Base-by-base conservation (phyloP, 2,329 filamentous ascomycete genomes). In the Knoxdaviesia capensis region DNA sequence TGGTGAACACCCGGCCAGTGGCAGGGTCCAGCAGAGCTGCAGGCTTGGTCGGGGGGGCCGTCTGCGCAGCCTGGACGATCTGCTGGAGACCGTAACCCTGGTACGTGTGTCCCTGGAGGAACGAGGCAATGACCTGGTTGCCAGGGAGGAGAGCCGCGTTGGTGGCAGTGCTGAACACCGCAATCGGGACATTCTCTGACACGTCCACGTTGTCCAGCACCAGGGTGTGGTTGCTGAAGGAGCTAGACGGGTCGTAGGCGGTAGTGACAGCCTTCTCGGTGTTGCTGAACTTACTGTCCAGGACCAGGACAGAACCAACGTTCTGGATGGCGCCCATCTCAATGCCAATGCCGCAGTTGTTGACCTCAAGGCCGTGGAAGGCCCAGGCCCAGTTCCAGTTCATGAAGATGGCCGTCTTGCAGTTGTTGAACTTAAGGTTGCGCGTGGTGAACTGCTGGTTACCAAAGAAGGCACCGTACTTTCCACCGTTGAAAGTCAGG, bases 381-480 rank as follows among this genome's bases (percentile, higher is more conserved):
- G 78, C 75, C 79, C 81, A 92, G 11, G 76, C 66, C 85, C 85
- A 93, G 63, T 88, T 83, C 85, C 85, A 93, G 65, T 86, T 86
- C 76, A 90, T 80, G 61, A 73, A 84, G 48, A 93, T 75, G 47
- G 81, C 85, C 2, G 83, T 92, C 54, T 83, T 70, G 64, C 81
- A 87, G 57, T 72, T 69, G 56, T 81, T 83, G 68, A 92, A 92
- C 34, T 70, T 80, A 55, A 90, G 54, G 59, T 92, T 90, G 49
- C 84, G 78, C 31, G 77, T 79, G 35, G 83, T 88, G 59, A 88
- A 90, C 59, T 93, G 85, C 61, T 93, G 85, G 59, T 77, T 86
- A 40, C 85, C 85, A 30, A 88, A 64, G 61, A 84, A 88, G 50
- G 77, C 77, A 43, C 85, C 83, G 49, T 77, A 76, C 49, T 72